phyloP scores from a whole-genome alignment of 345 rosid genomes.

The Arabis hirsuta region DNA sequence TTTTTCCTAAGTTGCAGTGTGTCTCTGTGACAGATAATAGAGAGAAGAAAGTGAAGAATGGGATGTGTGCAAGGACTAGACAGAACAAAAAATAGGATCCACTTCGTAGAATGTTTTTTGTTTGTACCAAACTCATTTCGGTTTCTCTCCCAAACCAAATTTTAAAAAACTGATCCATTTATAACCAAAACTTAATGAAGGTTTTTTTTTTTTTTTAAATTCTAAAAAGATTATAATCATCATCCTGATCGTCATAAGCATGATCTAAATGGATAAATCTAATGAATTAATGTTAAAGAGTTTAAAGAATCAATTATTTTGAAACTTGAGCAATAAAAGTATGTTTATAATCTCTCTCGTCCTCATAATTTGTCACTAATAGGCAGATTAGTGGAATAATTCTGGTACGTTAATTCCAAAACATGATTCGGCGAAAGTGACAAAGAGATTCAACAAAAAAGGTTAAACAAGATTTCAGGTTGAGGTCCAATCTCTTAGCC shows the following conservation, averaged over 20 bases:
- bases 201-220: too few relatives aligned
- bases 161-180: too few relatives aligned
- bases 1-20: constrained; percentile 11
- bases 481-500: constrained; percentile 26
- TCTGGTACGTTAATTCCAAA: constrained; percentile 33
- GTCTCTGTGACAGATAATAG: constrained; percentile 14
- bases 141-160: not conserved
- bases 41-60: constrained; percentile 30
- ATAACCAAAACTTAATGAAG: too few relatives aligned
- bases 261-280: not conserved
- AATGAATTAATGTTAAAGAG: not conserved
- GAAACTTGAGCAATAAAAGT: too few relatives aligned
- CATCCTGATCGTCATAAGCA: too few relatives aligned
- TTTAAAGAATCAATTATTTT: too few relatives aligned
- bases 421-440: constrained; percentile 36
- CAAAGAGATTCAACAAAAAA: constrained; percentile 23
- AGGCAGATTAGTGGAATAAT: not conserved
- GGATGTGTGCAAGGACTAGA: constrained; percentile 1
- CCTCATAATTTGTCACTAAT: constrained; percentile 21
- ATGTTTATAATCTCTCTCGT: constrained; percentile 3
- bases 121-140: constrained; percentile 19
- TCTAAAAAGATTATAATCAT: too few relatives aligned
- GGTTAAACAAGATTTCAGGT: constrained; percentile 24
- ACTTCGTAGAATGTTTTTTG: constrained; percentile 30
- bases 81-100: constrained; percentile 24